These are phyloP conservation scores for Trichoderma sp. DNA, from an alignment of 2,329 filamentous ascomycete species.

Conservation along the genomic window DNA sequence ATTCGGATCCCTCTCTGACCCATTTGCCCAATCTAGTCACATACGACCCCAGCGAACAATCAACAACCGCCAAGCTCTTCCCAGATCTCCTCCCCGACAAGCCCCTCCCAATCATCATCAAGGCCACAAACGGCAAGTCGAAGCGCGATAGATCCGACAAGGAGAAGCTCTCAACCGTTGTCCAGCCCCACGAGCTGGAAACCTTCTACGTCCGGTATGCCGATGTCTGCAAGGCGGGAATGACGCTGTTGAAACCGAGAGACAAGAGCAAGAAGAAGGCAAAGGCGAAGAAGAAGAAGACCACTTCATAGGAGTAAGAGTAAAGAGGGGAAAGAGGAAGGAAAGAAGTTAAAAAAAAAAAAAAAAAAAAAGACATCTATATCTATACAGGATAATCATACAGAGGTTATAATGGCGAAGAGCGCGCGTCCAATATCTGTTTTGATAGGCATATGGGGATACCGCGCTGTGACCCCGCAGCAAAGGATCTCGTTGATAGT, in stretches of 20 bases:
- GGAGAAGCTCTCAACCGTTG: constrained; percentile 80
- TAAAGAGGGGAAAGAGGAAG: background rate
- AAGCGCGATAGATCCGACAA: constrained; percentile 59
- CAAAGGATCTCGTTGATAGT: background rate
- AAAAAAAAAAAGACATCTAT: background rate
- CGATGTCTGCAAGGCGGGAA: constrained; percentile 85
- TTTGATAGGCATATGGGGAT: background rate
- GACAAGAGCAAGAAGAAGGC: constrained; percentile 86
- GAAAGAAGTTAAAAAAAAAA: background rate
- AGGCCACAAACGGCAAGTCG: constrained; percentile 78
- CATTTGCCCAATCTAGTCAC: constrained; percentile 40
- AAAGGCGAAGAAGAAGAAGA: constrained; percentile 72
- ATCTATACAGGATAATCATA: background rate
- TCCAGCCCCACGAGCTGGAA: constrained; percentile 74
- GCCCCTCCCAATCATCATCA: constrained; percentile 74
- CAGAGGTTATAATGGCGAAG: background rate
- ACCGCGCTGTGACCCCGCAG: background rate
- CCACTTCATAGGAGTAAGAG: constrained; percentile 30
- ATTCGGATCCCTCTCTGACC: constrained; percentile 9
- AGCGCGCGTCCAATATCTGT: background rate
- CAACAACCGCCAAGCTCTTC: constrained; percentile 52
- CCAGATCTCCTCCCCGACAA: constrained; percentile 60
- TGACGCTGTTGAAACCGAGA: constrained; percentile 87
- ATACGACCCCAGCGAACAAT: constrained; percentile 46
- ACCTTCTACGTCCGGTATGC: constrained; percentile 83